Base-by-base conservation (phyloP, 139 green algal genomes). In the Ettlia oleoabundans region DNA sequence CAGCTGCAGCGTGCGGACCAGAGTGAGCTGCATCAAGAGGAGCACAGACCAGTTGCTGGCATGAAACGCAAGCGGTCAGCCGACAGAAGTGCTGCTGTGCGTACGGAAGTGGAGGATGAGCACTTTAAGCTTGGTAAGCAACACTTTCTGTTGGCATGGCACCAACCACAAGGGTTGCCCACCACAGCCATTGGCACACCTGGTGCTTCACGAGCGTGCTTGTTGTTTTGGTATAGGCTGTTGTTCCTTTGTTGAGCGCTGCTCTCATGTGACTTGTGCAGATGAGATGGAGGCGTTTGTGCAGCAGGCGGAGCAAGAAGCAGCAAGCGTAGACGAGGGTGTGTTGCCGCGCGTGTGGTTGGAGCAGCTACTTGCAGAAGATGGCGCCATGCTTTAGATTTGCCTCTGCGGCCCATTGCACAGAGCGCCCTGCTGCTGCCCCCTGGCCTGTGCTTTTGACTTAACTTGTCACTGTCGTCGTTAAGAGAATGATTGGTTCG, bases 231-330 rank as follows among this genome's bases (percentile, higher is more conserved):
- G 0, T 5, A 22, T 52, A 33, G 19, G 18, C 28, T 52, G 15
- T 52, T 52, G 22, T 26, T 28, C 18, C 35, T 72, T 35, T 52
- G 4, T 33, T 2, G 38, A 1, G n/a, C n/a, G n/a, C n/a, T 51
- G 35, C 35, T 6, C 13, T 15, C 40, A 28, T 37, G 22, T 22
- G 2, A 19, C 6, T 43, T 26, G 30, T 71, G 10, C 62, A 72
- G 84, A 86, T 35, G 93, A 98, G 75, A 96, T 98, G 94, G 94
- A 98, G 83, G 65, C 69, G 0, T 98, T 98, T 84, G 40, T 98
- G 80, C 77, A 95, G 82, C 89, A 98, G 24, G 93, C 93, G 26
- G 95, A 98, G 88, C 76, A 65, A 6, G 51, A 89, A n/a, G 89
- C 75, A 32, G 83, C 51, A 9, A 74, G 71, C 6, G 13, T 69